Percentiles rank a stretch among this genome's conserved stretches.
These are phyloP conservation scores for Pugionium cornutum DNA, from an alignment of 345 rosid genomes.

Conservation along the genomic window DNA sequence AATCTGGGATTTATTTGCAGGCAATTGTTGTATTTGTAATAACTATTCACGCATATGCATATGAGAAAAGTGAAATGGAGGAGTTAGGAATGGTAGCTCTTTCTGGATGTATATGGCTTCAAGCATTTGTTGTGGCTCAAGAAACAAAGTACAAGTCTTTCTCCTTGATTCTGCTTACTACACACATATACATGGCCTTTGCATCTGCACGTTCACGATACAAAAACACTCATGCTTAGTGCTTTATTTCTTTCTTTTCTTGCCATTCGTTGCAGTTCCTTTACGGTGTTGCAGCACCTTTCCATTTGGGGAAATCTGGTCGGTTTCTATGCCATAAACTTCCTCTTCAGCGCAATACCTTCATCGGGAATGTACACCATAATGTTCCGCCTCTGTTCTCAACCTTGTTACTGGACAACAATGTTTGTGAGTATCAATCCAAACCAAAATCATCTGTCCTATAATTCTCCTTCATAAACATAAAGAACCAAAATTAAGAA, in stretches of 20 bases:
- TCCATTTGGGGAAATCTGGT: conserved; percentile 93
- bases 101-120: conserved; percentile 98
- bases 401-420: conserved; percentile 91
- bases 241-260: neutral
- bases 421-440: conserved; percentile 64
- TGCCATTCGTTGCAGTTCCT: conserved; percentile 63
- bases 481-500: neutral
- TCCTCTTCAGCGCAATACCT: conserved; percentile 81
- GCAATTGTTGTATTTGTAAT: conserved; percentile 86
- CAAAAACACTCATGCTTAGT: neutral
- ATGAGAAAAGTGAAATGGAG: conserved; percentile 95
- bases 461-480: neutral
- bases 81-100: conserved; percentile 95
- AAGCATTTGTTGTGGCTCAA: conserved; percentile 86
- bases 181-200: neutral
- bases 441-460: neutral
- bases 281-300: conserved; percentile 78
- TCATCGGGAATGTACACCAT: conserved; percentile 90
- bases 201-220: neutral
- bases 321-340: conserved; percentile 78
- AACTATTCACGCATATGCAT: conserved; percentile 80
- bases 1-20: conserved; percentile 49
- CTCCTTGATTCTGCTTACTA: neutral
- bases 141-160: conserved; percentile 81
- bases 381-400: conserved; percentile 86